Evolutionary conservation across 2,329 filamentous ascomycete genomes (phyloP).

Genomic region (Colletotrichum noveboracense): DNA sequence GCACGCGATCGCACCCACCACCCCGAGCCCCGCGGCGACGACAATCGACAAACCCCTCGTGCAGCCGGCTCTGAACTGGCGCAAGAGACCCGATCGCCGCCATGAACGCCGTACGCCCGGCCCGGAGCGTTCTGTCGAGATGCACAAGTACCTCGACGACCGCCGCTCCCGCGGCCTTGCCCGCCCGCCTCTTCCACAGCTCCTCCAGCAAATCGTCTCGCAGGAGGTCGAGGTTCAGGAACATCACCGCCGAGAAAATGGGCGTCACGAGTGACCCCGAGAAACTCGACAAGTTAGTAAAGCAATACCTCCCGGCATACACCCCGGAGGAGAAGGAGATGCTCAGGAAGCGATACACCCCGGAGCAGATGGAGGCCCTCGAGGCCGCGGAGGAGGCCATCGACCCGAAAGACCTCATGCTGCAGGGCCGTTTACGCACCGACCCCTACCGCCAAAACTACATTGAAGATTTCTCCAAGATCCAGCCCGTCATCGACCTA

Average conservation of each 20-base stretch:
- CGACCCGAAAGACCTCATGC: slow-evolving; percentile 73
- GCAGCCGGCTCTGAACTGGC: slow-evolving; percentile 16
- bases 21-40: neutral
- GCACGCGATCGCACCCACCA: slow-evolving; percentile 6
- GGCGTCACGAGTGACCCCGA: slow-evolving; percentile 50
- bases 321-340: slow-evolving; percentile 67
- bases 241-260: slow-evolving; percentile 56
- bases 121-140: slow-evolving; percentile 57
- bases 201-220: slow-evolving; percentile 46
- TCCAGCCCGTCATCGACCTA: slow-evolving; percentile 81
- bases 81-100: slow-evolving; percentile 24
- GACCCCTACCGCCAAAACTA: slow-evolving; percentile 79
- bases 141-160: slow-evolving; percentile 44
- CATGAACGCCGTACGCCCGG: slow-evolving; percentile 63
- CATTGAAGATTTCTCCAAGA: slow-evolving; percentile 80
- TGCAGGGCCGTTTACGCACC: slow-evolving; percentile 72
- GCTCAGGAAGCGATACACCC: slow-evolving; percentile 74
- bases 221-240: slow-evolving; percentile 58
- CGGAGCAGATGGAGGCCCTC: slow-evolving; percentile 81
- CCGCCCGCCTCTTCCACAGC: slow-evolving; percentile 56
- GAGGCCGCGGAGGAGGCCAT: slow-evolving; percentile 81
- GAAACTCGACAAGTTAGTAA: slow-evolving; percentile 45
- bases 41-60: slow-evolving; percentile 4
- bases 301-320: slow-evolving; percentile 66
- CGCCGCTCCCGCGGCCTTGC: slow-evolving; percentile 25